These are phyloP conservation scores for Sclerotinia glacialis DNA, from an alignment of 2,329 filamentous ascomycete species.

Conservation along the genomic window DNA sequence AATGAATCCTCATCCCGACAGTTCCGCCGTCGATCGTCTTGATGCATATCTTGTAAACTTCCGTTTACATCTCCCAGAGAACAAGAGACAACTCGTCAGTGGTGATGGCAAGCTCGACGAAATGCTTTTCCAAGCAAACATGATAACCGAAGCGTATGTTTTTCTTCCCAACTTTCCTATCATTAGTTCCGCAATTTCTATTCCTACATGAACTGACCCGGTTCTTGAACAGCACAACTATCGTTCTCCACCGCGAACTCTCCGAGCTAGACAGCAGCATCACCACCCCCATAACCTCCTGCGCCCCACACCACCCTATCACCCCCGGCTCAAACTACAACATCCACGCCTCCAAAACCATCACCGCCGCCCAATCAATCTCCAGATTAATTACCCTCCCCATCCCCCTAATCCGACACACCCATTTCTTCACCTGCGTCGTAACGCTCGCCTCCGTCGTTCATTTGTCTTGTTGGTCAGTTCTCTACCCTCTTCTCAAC, in stretches of 20 bases:
- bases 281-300: constrained; percentile 58
- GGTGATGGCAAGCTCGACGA: constrained; percentile 74
- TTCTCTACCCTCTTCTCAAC: constrained; percentile 40
- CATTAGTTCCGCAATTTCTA: neutral
- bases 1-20: constrained; percentile 46
- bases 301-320: constrained; percentile 52
- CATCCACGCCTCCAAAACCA: constrained; percentile 72
- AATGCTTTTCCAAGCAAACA: constrained; percentile 87
- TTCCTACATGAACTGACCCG: constrained; percentile 11
- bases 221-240: constrained; percentile 50
- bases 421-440: constrained; percentile 80
- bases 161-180: neutral
- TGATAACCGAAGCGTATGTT: constrained; percentile 59
- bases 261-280: constrained; percentile 68
- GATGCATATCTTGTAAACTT: constrained; percentile 65
- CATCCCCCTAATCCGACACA: constrained; percentile 68
- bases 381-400: constrained; percentile 73
- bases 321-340: constrained; percentile 32
- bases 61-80: constrained; percentile 72
- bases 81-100: constrained; percentile 67
- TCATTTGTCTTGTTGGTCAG: constrained; percentile 74
- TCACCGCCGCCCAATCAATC: constrained; percentile 75
- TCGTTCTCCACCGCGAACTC: constrained; percentile 76
- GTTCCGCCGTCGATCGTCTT: constrained; percentile 54
- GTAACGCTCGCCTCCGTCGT: constrained; percentile 77